A percentile compares a stretch with the other conserved stretches of the same genome.
Evolutionary conservation across 495 filamentous ascomycete species (phyloP).

Genomic region (Trichoderma asperelloides): DNA sequence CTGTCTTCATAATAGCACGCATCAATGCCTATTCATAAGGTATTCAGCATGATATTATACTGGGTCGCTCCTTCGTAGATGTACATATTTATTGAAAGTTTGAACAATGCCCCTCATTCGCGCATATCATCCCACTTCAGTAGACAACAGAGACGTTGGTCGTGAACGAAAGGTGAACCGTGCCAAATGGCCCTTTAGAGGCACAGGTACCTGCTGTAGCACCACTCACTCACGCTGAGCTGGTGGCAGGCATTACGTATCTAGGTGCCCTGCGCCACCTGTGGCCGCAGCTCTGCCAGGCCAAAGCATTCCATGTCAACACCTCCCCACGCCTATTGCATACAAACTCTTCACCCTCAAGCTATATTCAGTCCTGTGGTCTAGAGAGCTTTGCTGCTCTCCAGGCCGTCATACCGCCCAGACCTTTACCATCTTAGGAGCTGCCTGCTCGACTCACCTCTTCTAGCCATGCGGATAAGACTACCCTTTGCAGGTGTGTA

Average conservation of each 20-base stretch:
- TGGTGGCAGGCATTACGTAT: not conserved
- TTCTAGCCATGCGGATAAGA: slow-evolving; percentile 16
- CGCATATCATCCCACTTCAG: too few relatives aligned
- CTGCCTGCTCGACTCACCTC: not conserved
- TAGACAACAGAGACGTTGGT: too few relatives aligned
- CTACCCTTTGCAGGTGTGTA: slow-evolving; percentile 54
- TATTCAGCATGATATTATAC: too few relatives aligned
- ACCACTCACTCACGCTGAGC: not conserved
- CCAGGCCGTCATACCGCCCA: not conserved
- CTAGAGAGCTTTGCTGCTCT: not conserved
- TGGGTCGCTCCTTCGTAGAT: too few relatives aligned
- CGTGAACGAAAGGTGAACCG: too few relatives aligned
- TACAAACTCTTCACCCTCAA: not conserved
- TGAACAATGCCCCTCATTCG: too few relatives aligned
- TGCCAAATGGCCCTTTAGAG: not conserved
- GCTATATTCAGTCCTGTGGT: not conserved
- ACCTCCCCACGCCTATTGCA: not conserved
- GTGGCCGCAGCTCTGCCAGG: not conserved
- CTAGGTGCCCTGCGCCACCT: not conserved
- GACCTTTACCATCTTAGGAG: not conserved
- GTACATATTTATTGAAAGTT: too few relatives aligned
- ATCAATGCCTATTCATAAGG: too few relatives aligned
- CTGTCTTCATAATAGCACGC: too few relatives aligned
- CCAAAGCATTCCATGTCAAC: not conserved
- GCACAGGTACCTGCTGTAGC: not conserved